A percentile compares a stretch with the other conserved stretches of the same genome.
Conservation (phyloP, 306 rosid species). For the Datisca glomerata region DNA sequence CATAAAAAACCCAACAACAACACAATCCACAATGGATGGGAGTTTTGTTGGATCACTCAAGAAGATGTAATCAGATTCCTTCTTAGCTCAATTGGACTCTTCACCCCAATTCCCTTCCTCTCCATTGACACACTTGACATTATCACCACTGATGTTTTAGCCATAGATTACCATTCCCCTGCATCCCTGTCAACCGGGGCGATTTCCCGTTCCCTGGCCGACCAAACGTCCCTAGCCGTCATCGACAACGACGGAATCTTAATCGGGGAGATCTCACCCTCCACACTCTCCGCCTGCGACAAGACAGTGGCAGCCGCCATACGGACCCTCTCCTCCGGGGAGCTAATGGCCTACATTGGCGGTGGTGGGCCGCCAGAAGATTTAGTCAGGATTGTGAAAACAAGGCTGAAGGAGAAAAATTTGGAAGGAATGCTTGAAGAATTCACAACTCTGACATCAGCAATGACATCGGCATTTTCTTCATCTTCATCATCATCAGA, state of each 20-base stretch:
- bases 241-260: conserved; percentile 34
- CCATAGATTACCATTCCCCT: conserved; percentile 42
- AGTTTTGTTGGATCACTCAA: conserved; percentile 72
- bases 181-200: conserved; percentile 49
- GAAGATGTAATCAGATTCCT: conserved; percentile 82
- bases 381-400: conserved; percentile 52
- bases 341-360: conserved; percentile 59
- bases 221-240: conserved; percentile 66
- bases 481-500: conserved; percentile 56
- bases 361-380: conserved; percentile 70
- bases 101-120: conserved; percentile 24
- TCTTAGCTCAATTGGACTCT: conserved; percentile 52
- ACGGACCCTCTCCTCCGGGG: conserved; percentile 60
- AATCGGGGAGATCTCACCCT: conserved; percentile 68
- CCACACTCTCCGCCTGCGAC: conserved; percentile 41
- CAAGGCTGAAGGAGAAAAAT: conserved; percentile 39
- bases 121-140: conserved; percentile 39
- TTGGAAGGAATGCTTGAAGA: conserved; percentile 62
- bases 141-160: conserved; percentile 26
- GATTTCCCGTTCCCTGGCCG: conserved; percentile 29
- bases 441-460: conserved; percentile 23
- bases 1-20: conserved; percentile 16
- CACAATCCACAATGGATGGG: conserved; percentile 24
- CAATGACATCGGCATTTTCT: conserved; percentile 11
- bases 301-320: conserved; percentile 44